Conservation (phyloP, 129 eudicot genomes). For the Gnaphalium uliginosum region DNA sequence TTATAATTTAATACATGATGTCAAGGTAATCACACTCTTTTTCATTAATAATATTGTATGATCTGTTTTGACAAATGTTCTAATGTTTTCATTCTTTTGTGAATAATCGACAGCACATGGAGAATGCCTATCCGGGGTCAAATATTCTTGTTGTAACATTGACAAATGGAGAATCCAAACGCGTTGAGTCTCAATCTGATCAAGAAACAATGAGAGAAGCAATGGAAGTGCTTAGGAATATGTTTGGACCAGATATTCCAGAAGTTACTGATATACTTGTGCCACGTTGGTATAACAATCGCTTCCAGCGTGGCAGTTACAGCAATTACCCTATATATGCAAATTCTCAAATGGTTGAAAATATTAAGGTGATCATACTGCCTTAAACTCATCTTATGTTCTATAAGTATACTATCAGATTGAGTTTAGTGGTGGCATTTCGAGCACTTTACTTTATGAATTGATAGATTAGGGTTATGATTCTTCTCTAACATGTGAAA, state of each 20-base stretch:
- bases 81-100: too few relatives aligned
- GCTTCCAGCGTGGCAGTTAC: constrained; percentile 87
- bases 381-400: neutral
- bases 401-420: neutral
- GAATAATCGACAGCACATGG: constrained; percentile 70
- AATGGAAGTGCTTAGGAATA: constrained; percentile 78
- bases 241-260: constrained; percentile 84
- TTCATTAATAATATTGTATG: neutral
- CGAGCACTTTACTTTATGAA: neutral
- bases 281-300: constrained; percentile 94
- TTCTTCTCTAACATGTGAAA: neutral
- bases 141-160: constrained; percentile 85
- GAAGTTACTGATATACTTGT: constrained; percentile 75
- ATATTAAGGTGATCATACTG: constrained; percentile 51
- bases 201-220: constrained; percentile 81
- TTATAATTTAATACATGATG: neutral
- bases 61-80: neutral
- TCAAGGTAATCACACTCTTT: neutral
- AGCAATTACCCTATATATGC: constrained; percentile 74
- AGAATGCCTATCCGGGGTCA: constrained; percentile 92
- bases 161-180: constrained; percentile 85
- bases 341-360: constrained; percentile 50
- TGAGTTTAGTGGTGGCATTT: neutral
- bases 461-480: neutral
- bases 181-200: constrained; percentile 83